Conservation (phyloP, 257 asterid genomes). For the Knoxia roxburghii region DNA sequence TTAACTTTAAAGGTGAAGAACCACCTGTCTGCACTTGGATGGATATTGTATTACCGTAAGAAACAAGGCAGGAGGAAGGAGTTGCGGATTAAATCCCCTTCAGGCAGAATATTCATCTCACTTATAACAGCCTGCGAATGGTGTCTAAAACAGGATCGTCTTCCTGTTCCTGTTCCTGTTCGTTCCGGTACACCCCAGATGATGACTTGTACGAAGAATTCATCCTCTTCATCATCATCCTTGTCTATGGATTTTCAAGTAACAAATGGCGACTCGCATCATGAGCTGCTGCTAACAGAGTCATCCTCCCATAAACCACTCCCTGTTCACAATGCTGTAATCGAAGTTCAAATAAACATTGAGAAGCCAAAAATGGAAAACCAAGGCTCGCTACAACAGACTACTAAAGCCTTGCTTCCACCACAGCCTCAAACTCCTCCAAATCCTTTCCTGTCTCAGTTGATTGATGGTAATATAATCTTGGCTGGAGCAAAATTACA, state of each 20-base stretch:
- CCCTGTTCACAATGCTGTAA: constrained; percentile 22
- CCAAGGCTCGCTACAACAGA: constrained; percentile 6
- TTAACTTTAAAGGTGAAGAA: too few species aligned
- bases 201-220: constrained; percentile 16
- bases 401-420: too few species aligned
- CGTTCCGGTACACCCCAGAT: too few species aligned
- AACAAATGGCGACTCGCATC: constrained; percentile 4
- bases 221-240: constrained; percentile 27
- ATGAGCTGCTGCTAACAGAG: constrained; percentile 14
- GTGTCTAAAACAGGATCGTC: too few species aligned
- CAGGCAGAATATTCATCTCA: too few species aligned
- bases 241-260: constrained; percentile 15
- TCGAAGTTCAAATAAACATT: constrained; percentile 18
- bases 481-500: constrained; percentile 60
- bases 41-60: too few species aligned
- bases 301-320: constrained; percentile 17
- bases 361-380: constrained; percentile 33
- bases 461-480: constrained; percentile 66
- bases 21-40: too few species aligned
- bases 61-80: too few species aligned
- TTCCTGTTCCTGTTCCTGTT: too few species aligned
- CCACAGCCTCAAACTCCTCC: constrained; percentile 36
- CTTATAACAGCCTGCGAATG: too few species aligned
- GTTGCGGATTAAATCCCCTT: too few species aligned
- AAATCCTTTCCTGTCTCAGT: constrained; percentile 63